phyloP scores from a whole-genome alignment of 1,284 basidiomycete genomes.

The Mycosarcoma mackinlayi region DNA sequence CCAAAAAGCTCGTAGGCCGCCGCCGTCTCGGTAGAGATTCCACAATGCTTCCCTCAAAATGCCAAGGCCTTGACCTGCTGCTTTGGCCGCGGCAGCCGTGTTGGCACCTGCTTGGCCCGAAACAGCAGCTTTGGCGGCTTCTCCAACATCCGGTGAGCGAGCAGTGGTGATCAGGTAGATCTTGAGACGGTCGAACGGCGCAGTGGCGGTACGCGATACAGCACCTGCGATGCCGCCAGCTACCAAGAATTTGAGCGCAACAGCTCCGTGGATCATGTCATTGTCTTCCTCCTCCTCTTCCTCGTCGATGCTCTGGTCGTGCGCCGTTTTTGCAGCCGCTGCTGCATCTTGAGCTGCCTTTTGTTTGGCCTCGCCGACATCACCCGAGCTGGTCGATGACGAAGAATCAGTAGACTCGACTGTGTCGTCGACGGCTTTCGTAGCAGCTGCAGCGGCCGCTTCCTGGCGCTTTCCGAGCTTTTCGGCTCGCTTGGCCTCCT shows the following conservation, averaged over 20 bases:
- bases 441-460: constrained; percentile 35
- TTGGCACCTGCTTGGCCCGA: constrained; percentile 18
- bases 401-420: constrained; percentile 3
- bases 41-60: constrained; percentile 79
- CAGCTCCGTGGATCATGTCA: constrained; percentile 76
- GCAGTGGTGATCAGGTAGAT: constrained; percentile 90
- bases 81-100: constrained; percentile 32
- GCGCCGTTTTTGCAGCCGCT: constrained; percentile 13
- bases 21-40: constrained; percentile 81
- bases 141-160: constrained; percentile 25
- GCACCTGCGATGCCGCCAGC: constrained; percentile 95
- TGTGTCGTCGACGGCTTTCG: constrained; percentile 24
- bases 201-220: constrained; percentile 95
- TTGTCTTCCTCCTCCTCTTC: constrained; percentile 74
- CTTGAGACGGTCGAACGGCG: constrained; percentile 96
- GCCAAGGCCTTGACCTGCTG: constrained; percentile 66
- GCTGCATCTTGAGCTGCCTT: constrained; percentile 30
- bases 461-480: constrained; percentile 39
- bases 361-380: constrained; percentile 23
- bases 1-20: constrained; percentile 90
- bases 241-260: constrained; percentile 86
- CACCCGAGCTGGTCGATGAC: neutral
- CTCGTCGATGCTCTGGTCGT: constrained; percentile 22
- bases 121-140: constrained; percentile 27
- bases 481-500: constrained; percentile 53